Percentiles rank a stretch among this genome's conserved stretches.
phyloP scores from a whole-genome alignment of 2,329 filamentous ascomycete species.

The Colletotrichum orchidophilum region DNA sequence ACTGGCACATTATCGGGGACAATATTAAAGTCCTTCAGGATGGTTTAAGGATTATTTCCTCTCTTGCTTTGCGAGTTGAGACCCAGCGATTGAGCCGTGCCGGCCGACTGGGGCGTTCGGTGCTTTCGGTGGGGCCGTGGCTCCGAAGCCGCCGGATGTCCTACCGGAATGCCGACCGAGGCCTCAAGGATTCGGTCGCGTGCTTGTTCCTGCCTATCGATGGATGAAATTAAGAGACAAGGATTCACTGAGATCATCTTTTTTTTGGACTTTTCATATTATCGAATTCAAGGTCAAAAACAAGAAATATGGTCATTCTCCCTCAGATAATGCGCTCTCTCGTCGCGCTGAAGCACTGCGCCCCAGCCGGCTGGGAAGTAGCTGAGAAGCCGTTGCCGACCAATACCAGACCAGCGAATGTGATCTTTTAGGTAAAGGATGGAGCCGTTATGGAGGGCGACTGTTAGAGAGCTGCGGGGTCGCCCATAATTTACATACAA shows the following conservation, averaged over 20 bases:
- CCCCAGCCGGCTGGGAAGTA: conserved; percentile 50
- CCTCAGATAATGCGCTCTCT: conserved; percentile 55
- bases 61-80: neutral
- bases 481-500: conserved; percentile 38
- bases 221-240: neutral
- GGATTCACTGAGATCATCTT: too few species aligned
- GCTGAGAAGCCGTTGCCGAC: conserved; percentile 52
- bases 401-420: conserved; percentile 53
- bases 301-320: conserved; percentile 40
- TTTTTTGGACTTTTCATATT: rapidly evolving
- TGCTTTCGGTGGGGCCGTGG: conserved; percentile 14
- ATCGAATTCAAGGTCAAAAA: too few species aligned
- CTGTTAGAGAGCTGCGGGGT: conserved; percentile 37
- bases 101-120: conserved; percentile 8
- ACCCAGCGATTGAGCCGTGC: neutral
- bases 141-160: conserved; percentile 15
- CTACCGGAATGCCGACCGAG: conserved; percentile 22
- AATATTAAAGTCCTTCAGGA: neutral
- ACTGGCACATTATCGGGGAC: neutral
- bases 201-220: neutral
- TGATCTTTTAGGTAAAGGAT: conserved; percentile 53
- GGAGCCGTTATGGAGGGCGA: conserved; percentile 48
- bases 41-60: neutral
- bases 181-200: neutral
- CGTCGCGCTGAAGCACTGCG: conserved; percentile 49